A percentile compares a stretch with the other conserved stretches of the same genome.
Conservation (phyloP, 805 yeast species). For the Hanseniaspora mollemarum region DNA sequence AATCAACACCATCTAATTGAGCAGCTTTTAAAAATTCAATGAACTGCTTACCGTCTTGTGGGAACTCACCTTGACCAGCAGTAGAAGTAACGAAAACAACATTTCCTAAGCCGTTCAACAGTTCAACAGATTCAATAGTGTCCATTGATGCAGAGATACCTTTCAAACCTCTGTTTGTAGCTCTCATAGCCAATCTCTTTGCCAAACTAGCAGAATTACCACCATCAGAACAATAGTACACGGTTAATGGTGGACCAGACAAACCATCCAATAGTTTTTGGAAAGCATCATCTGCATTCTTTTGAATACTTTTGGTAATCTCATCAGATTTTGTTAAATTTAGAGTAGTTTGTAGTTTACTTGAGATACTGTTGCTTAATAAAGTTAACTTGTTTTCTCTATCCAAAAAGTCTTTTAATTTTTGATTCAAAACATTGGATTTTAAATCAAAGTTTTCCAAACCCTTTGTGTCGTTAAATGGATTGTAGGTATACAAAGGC, state of each 20-base stretch:
- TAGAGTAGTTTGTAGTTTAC: conserved; percentile 45
- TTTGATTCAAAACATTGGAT: conserved; percentile 68
- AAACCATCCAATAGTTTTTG: conserved; percentile 69
- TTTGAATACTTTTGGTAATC: conserved; percentile 46
- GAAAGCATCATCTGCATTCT: conserved; percentile 66
- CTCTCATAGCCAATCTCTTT: conserved; percentile 64
- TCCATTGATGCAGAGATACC: conserved; percentile 51
- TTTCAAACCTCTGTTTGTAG: conserved; percentile 56
- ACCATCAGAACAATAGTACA: conserved; percentile 84
- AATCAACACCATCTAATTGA: conserved; percentile 46
- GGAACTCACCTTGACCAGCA: conserved; percentile 92
- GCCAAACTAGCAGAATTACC: conserved; percentile 81
- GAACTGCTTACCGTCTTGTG: conserved; percentile 63
- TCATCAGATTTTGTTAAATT: conserved; percentile 54
- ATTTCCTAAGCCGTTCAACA: conserved; percentile 48
- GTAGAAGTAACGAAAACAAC: conserved; percentile 76
- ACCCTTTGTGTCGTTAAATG: conserved; percentile 37
- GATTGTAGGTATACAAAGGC: conserved; percentile 86
- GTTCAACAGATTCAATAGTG: conserved; percentile 53
- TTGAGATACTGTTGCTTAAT: conserved; percentile 59
- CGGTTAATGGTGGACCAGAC: conserved; percentile 81
- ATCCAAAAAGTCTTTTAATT: conserved; percentile 67
- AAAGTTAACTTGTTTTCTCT: conserved; percentile 80
- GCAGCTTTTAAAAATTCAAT: conserved; percentile 65
- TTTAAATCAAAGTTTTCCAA: conserved; percentile 63